Evolutionary conservation across 2,329 filamentous ascomycete species (phyloP).

Genomic region (Dryadomyces quercus-mongolicae): DNA sequence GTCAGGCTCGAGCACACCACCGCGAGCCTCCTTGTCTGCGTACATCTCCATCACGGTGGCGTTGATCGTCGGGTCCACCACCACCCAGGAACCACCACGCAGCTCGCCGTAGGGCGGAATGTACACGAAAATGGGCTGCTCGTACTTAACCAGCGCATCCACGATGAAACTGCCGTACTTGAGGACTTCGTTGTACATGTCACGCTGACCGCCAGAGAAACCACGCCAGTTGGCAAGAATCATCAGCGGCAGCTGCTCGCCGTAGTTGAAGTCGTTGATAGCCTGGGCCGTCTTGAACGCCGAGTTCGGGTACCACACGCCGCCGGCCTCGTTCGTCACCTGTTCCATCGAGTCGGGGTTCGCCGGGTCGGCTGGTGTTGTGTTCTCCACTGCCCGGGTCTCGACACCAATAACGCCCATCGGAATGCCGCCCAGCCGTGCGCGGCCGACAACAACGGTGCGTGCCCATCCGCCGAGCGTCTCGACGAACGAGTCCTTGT

Average conservation of each 20-base stretch:
- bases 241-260: slow-evolving; percentile 96
- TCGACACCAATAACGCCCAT: slow-evolving; percentile 98
- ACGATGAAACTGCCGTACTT: slow-evolving; percentile 99
- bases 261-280: slow-evolving; percentile 97
- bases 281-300: slow-evolving; percentile 99
- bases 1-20: slow-evolving; percentile 94
- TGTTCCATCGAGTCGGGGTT: slow-evolving; percentile 98
- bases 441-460: slow-evolving; percentile 92
- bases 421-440: slow-evolving; percentile 90
- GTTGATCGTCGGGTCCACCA: slow-evolving; percentile 98
- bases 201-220: slow-evolving; percentile 97
- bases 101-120: slow-evolving; percentile 95
- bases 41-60: slow-evolving; percentile 98
- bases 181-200: slow-evolving; percentile 99
- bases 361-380: slow-evolving; percentile 90
- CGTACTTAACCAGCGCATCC: slow-evolving; percentile 93
- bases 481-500: slow-evolving; percentile 94
- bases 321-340: slow-evolving; percentile 86
- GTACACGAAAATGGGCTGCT: slow-evolving; percentile 98
- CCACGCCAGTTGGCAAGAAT: slow-evolving; percentile 99
- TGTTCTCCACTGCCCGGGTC: slow-evolving; percentile 90
- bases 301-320: slow-evolving; percentile 99
- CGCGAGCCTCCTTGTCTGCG: slow-evolving; percentile 84
- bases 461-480: slow-evolving; percentile 93
- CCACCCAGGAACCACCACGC: slow-evolving; percentile 98